Evolutionary conservation across 257 asterid species (phyloP), one percentile per base, ranked within the genome.

Genomic region (Solanum tarijense): DNA sequence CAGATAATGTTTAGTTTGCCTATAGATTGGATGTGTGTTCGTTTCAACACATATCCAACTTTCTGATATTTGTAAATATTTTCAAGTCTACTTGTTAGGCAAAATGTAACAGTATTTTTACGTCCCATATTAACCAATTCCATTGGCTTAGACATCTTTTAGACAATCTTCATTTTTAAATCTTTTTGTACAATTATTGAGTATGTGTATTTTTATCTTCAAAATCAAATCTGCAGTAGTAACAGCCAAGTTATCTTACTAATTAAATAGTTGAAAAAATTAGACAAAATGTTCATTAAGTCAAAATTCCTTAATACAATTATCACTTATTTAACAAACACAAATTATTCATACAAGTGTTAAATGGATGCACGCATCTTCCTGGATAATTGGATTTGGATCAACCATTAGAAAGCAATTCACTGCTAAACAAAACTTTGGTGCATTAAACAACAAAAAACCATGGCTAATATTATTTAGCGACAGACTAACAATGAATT

Each of bases 1-100:
- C 98, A 23, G 99, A 96, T 84, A 96, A 96, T 27, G 97, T 43
- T 43, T 43, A 43, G 52, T 43, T 43, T 43, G 52, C 52, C 16
- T 43, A 43, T 43, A 43, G 52, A 43, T 43, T 43, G 52, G 16
- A 43, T 43, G 52, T 0, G 52, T 43, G 5, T 78, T 25, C 84
- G 29, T 39, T 78, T 25, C 16, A 4, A 46, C 25, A 13, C 62
- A 79, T 78, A 39, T 41, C 60, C 35, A 39, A n/a, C 52, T 41
- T 76, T 25, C 62, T 25, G 66, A 79, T 79, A 27, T 27, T 79
- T 79, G 39, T 79, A 79, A 43, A 43, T 75, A 38, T 38, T 38
- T 12, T 79, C 25, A 79, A 46, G 39, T 16, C 27, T 79, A 46
- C 31, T 36, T 20, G 6, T 32, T 31, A 31, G 55, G 12, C 66